Percentiles rank a stretch among this genome's conserved stretches.
phyloP scores from a whole-genome alignment of 306 rosid genomes.

The Gastrolobium villosum region DNA sequence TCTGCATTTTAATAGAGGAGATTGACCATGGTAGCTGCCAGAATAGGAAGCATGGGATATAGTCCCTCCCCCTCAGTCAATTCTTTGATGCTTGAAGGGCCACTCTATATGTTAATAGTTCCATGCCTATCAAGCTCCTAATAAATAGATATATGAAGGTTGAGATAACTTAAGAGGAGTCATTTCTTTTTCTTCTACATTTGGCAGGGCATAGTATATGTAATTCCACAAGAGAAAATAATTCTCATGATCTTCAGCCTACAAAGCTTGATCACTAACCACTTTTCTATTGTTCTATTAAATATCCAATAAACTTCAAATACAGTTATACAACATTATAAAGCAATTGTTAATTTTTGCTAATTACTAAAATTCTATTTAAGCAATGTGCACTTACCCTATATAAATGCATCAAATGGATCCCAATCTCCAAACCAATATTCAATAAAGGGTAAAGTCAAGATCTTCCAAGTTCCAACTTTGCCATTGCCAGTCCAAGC shows the following conservation, averaged over 20 bases:
- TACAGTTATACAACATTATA: slow-evolving; percentile 4
- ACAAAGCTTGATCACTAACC: not conserved
- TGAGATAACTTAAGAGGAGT: not conserved
- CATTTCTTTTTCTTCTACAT: slow-evolving; percentile 28
- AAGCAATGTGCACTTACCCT: slow-evolving; percentile 5
- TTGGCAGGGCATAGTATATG: not conserved
- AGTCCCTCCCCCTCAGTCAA: slow-evolving; percentile 48
- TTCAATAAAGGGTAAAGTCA: not conserved
- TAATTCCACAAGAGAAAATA: slow-evolving; percentile 23
- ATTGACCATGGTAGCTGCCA: slow-evolving; percentile 67
- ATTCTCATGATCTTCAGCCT: not conserved
- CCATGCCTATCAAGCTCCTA: slow-evolving; percentile 69
- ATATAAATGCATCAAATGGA: not conserved
- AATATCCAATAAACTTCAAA: slow-evolving; percentile 29
- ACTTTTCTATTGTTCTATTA: slow-evolving; percentile 1
- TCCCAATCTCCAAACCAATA: slow-evolving; percentile 3
- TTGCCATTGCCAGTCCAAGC: slow-evolving; percentile 7
- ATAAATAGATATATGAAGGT: slow-evolving; percentile 52
- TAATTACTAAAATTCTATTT: slow-evolving; percentile 3
- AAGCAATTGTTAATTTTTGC: not conserved
- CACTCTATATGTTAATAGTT: slow-evolving; percentile 63
- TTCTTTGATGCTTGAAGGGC: slow-evolving; percentile 80
- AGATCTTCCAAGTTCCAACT: slow-evolving; percentile 7
- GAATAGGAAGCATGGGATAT: slow-evolving; percentile 58
- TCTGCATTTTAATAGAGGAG: slow-evolving; percentile 72